Evolutionary conservation across 495 filamentous ascomycete species (phyloP).

Genomic region (Talaromyces stipitatus): DNA sequence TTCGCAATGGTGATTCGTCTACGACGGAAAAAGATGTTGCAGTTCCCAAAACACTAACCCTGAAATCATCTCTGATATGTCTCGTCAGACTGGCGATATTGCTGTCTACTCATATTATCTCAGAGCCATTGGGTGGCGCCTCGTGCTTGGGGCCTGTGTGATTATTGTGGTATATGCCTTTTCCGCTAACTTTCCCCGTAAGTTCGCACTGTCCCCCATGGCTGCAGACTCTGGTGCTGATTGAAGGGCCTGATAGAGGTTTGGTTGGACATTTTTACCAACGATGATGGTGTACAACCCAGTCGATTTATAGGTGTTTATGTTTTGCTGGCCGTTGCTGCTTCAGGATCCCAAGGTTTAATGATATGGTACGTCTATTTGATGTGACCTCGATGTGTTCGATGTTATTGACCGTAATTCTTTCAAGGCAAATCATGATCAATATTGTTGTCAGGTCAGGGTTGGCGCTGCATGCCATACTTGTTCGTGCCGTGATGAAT

Average conservation of each 20-base stretch:
- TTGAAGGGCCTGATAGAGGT: background rate
- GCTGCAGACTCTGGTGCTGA: background rate
- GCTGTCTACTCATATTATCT: constrained; percentile 25
- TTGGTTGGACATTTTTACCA: constrained; percentile 1
- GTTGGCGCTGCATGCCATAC: constrained; percentile 12
- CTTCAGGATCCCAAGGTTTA: constrained; percentile 15
- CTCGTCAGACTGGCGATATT: constrained; percentile 26
- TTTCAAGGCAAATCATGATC: constrained; percentile 12
- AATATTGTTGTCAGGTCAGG: constrained; percentile 22
- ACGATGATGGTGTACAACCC: background rate
- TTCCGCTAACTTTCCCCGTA: background rate
- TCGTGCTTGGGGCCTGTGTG: background rate
- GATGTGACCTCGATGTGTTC: constrained; percentile 8
- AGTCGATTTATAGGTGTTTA: constrained; percentile 15
- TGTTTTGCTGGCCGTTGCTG: constrained; percentile 16
- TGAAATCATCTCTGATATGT: constrained; percentile 12
- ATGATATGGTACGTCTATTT: constrained; percentile 21
- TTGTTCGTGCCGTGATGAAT: constrained; percentile 22
- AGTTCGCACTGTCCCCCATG: background rate
- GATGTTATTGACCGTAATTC: background rate
- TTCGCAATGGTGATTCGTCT: background rate
- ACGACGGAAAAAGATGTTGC: background rate
- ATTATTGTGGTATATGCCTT: background rate
- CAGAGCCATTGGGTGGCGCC: constrained; percentile 8
- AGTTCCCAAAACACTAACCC: background rate